phyloP scores from a whole-genome alignment of 2,329 filamentous ascomycete genomes.

The Penicillium freii region DNA sequence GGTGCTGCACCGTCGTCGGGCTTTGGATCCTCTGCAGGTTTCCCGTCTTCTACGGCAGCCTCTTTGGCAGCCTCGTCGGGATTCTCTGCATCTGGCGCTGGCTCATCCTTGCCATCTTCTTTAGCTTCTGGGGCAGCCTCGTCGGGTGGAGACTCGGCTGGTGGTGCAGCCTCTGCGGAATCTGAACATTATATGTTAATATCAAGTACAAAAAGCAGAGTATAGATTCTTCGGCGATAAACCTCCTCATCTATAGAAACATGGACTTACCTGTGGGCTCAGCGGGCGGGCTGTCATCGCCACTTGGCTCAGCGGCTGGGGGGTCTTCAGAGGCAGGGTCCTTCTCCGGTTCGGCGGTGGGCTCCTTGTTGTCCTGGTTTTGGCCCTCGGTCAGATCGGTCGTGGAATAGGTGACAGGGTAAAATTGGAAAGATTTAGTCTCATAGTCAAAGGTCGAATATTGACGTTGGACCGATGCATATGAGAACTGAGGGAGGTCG shows the following conservation, averaged over 20 bases:
- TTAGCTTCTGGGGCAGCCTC: constrained; percentile 26
- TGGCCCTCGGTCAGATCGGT: constrained; percentile 37
- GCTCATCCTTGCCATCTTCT: constrained; percentile 22
- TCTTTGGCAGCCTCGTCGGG: constrained; percentile 14
- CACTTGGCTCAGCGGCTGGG: constrained; percentile 23
- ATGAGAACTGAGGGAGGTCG: constrained; percentile 43
- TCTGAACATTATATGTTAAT: constrained; percentile 23
- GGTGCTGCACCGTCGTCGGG: constrained; percentile 9
- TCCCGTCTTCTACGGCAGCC: constrained; percentile 16
- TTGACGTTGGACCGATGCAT: constrained; percentile 43
- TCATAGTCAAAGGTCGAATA: constrained; percentile 47
- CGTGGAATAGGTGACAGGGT: constrained; percentile 36
- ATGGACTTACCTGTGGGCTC: constrained; percentile 33
- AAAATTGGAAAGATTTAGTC: constrained; percentile 38
- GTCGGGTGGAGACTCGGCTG: constrained; percentile 21
- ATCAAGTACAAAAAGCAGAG: background rate
- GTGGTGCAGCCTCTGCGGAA: constrained; percentile 28
- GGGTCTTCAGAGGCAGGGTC: constrained; percentile 24
- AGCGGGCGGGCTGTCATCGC: constrained; percentile 26
- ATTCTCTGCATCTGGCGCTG: constrained; percentile 17
- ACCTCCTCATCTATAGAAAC: background rate
- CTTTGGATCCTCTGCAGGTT: constrained; percentile 10
- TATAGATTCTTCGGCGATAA: background rate
- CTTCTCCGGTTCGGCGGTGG: constrained; percentile 32
- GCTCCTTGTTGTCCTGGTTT: constrained; percentile 38